phyloP scores from a whole-genome alignment of 345 rosid species.

The Odontarrhena argentea region DNA sequence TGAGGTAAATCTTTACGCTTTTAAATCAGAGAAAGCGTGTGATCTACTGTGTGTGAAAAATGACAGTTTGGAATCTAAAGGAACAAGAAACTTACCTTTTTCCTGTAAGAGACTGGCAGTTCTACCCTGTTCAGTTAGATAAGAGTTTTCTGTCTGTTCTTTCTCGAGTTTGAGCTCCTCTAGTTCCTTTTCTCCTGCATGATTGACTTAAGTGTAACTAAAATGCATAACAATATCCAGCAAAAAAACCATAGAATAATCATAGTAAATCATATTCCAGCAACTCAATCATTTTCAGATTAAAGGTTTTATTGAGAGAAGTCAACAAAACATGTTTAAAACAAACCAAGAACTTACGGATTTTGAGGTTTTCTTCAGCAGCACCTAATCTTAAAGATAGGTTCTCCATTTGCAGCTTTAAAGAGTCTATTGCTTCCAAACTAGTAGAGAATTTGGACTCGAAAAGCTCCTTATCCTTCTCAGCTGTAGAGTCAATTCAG shows the following conservation, averaged over 20 bases:
- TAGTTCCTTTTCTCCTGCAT: conserved; percentile 67
- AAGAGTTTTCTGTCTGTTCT: conserved; percentile 55
- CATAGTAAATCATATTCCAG: background rate
- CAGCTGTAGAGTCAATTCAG: conserved; percentile 58
- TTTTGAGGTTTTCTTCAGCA: conserved; percentile 62
- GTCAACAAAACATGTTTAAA: conserved; percentile 17
- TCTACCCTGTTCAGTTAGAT: conserved; percentile 51
- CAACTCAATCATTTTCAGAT: background rate
- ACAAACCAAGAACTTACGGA: conserved; percentile 50
- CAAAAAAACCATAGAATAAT: background rate
- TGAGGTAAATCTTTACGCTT: background rate
- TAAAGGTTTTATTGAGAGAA: background rate
- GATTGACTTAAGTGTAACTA: conserved; percentile 25
- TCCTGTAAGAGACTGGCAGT: conserved; percentile 56
- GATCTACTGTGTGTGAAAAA: conserved; percentile 17
- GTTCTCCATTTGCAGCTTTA: conserved; percentile 35
- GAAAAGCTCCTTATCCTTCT: conserved; percentile 40
- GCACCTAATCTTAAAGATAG: conserved; percentile 26
- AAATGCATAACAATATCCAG: conserved; percentile 6
- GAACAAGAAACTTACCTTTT: conserved; percentile 52
- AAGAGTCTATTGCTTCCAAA: conserved; percentile 37
- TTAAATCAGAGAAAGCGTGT: background rate
- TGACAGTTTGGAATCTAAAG: conserved; percentile 14
- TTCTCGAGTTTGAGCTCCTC: conserved; percentile 62
- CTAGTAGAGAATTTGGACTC: conserved; percentile 33